Base-by-base conservation (phyloP, 2,329 filamentous ascomycete species). In the Diaporthe citriasiana region DNA sequence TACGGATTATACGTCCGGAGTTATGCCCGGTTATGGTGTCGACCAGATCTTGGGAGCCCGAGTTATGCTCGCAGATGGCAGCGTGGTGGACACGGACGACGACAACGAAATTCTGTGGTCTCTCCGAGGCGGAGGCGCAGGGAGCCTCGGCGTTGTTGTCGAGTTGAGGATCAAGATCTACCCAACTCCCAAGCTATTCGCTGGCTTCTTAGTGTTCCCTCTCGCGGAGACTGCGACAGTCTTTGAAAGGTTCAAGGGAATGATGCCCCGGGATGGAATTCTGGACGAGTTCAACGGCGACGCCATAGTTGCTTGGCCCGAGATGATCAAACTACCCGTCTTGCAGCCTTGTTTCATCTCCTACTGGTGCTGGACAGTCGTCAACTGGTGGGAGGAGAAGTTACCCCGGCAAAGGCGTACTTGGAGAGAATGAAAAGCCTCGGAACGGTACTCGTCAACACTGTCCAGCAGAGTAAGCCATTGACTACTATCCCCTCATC, bases 41-140 rank as follows among this genome's bases (percentile, higher is more conserved):
- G 83, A 85, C 71, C 81, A 84, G 75, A 83, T 85, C 22, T 51
- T 84, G 1, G 79, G 77, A 0, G 81, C 79, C 8, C 77, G 74
- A 51, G 69, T 83, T 4, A 79, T 82, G 38, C 77, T 77, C 56
- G 72, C 77, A 9, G 57, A 79, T 12, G 81, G 81, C 3, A 74
- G 77, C 15, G 60, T 82, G 22, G 57, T 82, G 8, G 76, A 79
- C 7, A 79, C 80, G 0, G 75, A 77, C 57, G 78, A 79, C 15
- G 27, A 55, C 27, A 55, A 55, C 17, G 76, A 80, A 22, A 63
- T 82, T 47, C 73, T 82, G 4, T 78, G 78, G 70, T 79, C 75
- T 4, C 56, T 83, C 40, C 77, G 80, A 7, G 80, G 80, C 17
- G 77, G 76, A 1, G 81, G 80, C 9, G 53, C 53, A 15, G 76